phyloP scores from a whole-genome alignment of 78 protist genomes.

The Acrasis kona region DNA sequence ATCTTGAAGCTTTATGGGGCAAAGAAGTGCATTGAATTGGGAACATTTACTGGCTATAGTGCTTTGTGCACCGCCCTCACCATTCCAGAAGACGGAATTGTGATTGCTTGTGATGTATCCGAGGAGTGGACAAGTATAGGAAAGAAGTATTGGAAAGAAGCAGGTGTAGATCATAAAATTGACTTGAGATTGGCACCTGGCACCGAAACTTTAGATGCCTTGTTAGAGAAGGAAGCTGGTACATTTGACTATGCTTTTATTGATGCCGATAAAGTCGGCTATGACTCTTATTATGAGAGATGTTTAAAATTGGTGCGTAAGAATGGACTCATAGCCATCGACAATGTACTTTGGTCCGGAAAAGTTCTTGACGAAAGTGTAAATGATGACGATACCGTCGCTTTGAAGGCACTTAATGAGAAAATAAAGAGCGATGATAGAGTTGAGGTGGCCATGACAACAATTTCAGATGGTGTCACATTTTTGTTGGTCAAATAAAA shows the following conservation, averaged over 20 bases:
- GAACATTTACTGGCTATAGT: slow-evolving; percentile 50
- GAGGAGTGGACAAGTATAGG: slow-evolving; percentile 41
- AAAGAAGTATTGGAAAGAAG: slow-evolving; percentile 29
- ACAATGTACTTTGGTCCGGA: slow-evolving; percentile 40
- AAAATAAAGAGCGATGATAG: slow-evolving; percentile 27
- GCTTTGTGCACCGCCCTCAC: slow-evolving; percentile 41
- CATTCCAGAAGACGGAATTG: slow-evolving; percentile 53
- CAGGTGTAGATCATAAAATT: slow-evolving; percentile 50
- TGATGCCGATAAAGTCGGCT: slow-evolving; percentile 61
- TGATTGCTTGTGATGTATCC: slow-evolving; percentile 43
- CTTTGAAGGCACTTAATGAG: slow-evolving; percentile 28
- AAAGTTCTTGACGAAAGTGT: neutral
- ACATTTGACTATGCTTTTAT: slow-evolving; percentile 57
- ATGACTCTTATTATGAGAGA: slow-evolving; percentile 48
- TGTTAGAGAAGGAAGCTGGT: slow-evolving; percentile 31
- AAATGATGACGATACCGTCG: neutral
- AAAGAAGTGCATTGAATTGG: slow-evolving; percentile 34
- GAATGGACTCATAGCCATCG: slow-evolving; percentile 56
- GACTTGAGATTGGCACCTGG: slow-evolving; percentile 50
- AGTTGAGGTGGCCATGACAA: slow-evolving; percentile 18
- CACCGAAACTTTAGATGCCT: slow-evolving; percentile 21
- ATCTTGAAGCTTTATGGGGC: neutral
- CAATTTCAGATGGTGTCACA: slow-evolving; percentile 55
- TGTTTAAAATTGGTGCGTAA: slow-evolving; percentile 33
- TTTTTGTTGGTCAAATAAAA: neutral